Evolutionary conservation across 2,329 filamentous ascomycete species (phyloP).

Genomic region (Botrytis porri): DNA sequence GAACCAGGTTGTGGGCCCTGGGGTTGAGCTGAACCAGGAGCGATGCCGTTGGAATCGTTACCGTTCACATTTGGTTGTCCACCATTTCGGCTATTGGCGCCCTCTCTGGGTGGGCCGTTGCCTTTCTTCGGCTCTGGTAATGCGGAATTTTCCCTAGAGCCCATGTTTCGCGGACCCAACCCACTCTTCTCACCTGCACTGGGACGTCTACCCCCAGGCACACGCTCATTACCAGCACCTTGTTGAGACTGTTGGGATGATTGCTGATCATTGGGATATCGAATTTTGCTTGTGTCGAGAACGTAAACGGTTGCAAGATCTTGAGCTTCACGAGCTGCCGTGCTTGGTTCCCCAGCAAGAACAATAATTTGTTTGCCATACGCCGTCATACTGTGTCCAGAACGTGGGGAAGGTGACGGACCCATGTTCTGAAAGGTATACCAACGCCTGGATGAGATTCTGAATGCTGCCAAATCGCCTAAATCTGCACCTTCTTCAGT

Average conservation of each 20-base stretch:
- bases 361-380: conserved; percentile 91
- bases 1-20: conserved; percentile 46
- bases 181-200: conserved; percentile 44
- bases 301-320: conserved; percentile 89
- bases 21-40: conserved; percentile 36
- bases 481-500: conserved; percentile 91
- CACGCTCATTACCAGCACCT: conserved; percentile 42
- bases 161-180: conserved; percentile 31
- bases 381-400: conserved; percentile 96
- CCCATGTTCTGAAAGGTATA: conserved; percentile 99
- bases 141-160: conserved; percentile 33
- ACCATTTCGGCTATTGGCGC: conserved; percentile 41
- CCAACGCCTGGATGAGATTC: conserved; percentile 82
- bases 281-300: conserved; percentile 91
- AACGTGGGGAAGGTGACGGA: conserved; percentile 86
- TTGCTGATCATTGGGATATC: conserved; percentile 77
- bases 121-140: conserved; percentile 47
- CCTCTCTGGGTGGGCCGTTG: conserved; percentile 44
- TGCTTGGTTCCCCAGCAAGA: conserved; percentile 90
- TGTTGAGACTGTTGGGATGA: conserved; percentile 39
- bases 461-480: conserved; percentile 85
- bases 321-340: conserved; percentile 72
- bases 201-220: conserved; percentile 40
- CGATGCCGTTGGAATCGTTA: conserved; percentile 38
- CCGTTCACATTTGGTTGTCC: conserved; percentile 40